These are phyloP conservation scores for Aegilops speltoides DNA, from an alignment of 176 grass and related monocot species.

Conservation along the genomic window DNA sequence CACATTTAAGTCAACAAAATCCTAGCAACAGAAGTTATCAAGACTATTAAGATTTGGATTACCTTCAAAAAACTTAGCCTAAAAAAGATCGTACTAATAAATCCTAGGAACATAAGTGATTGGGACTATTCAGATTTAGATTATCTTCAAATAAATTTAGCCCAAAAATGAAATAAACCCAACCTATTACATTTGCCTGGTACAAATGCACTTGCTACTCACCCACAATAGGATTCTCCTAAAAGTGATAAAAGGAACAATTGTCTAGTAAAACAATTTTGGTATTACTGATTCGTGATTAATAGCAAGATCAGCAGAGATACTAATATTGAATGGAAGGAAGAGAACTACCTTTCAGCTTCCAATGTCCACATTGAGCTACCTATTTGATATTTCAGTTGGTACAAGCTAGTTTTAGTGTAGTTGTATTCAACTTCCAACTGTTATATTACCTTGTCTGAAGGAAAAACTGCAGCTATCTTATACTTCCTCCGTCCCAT, in stretches of 20 bases:
- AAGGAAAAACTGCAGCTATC: neutral
- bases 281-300: neutral
- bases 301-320: neutral
- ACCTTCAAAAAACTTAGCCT: neutral
- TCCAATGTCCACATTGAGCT: neutral
- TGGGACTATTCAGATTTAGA: no score
- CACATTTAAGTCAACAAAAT: no score
- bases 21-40: no score
- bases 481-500: neutral
- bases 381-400: neutral
- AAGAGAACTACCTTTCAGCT: neutral
- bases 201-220: neutral
- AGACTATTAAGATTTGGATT: neutral
- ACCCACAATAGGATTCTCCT: neutral
- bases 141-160: no score
- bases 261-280: no score
- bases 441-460: neutral
- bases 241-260: neutral
- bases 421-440: neutral
- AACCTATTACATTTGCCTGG: neutral
- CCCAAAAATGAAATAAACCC: neutral
- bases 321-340: neutral
- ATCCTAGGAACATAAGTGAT: no score
- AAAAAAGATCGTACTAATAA: neutral
- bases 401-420: neutral